Evolutionary conservation across 768 basidiomycete species (phyloP).

Genomic region (Hygrophoropsis aurantiaca): DNA sequence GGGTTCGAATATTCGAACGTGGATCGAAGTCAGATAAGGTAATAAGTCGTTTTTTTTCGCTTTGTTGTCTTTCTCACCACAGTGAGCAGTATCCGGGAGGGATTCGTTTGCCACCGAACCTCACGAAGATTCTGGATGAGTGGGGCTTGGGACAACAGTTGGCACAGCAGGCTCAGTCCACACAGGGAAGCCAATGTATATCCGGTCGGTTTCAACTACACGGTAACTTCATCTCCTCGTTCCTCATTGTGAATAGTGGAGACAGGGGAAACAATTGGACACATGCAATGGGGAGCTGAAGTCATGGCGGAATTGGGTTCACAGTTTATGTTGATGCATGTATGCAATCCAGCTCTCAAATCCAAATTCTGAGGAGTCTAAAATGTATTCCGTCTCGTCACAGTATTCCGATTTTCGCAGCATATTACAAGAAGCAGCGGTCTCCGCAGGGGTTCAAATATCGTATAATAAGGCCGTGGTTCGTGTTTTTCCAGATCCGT

Average conservation of each 20-base stretch:
- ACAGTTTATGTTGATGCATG: conserved; percentile 53
- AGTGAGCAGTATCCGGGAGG: conserved; percentile 36
- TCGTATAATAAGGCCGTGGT: conserved; percentile 42
- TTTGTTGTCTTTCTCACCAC: too few species aligned
- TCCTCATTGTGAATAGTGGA: conserved; percentile 33
- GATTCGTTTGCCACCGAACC: conserved; percentile 56
- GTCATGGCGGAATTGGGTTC: conserved; percentile 52
- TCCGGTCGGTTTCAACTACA: conserved; percentile 13
- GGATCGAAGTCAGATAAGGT: conserved; percentile 41
- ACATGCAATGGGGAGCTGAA: conserved; percentile 47
- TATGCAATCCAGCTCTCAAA: conserved; percentile 17
- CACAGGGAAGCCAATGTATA: conserved; percentile 23
- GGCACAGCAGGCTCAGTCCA: conserved; percentile 27
- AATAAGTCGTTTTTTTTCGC: too few species aligned
- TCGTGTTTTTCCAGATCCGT: conserved; percentile 31
- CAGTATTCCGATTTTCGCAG: conserved; percentile 57
- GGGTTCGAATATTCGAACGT: conserved; percentile 56
- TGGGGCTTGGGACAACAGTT: conserved; percentile 56
- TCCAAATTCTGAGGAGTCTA: too few species aligned
- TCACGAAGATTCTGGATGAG: conserved; percentile 53
- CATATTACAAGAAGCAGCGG: conserved; percentile 48
- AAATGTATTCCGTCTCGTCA: neutral
- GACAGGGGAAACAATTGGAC: conserved; percentile 44
- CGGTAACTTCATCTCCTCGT: neutral
- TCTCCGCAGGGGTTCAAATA: conserved; percentile 49